phyloP scores from a whole-genome alignment of 768 basidiomycete species.

The Clitopilus hobsonii region DNA sequence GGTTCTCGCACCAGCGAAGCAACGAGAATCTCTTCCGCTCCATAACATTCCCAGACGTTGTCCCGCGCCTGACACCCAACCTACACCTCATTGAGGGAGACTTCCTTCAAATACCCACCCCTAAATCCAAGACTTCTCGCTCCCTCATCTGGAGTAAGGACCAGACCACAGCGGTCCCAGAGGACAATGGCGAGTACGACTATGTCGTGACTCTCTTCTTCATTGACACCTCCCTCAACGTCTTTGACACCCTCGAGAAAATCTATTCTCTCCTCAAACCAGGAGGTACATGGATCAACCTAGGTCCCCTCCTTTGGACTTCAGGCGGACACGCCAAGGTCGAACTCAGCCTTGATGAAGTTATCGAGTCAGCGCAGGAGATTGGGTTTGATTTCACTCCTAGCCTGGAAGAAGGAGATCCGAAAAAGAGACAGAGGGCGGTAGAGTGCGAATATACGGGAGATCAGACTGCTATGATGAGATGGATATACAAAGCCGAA shows the following conservation, averaged over 20 bases:
- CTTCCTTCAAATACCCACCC: slow-evolving; percentile 40
- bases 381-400: slow-evolving; percentile 48
- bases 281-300: slow-evolving; percentile 68
- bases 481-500: slow-evolving; percentile 62
- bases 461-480: slow-evolving; percentile 63
- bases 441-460: slow-evolving; percentile 66
- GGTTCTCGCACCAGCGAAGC: slow-evolving; percentile 65
- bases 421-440: slow-evolving; percentile 24
- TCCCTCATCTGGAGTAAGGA: slow-evolving; percentile 11
- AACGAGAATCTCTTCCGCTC: slow-evolving; percentile 44
- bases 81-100: slow-evolving; percentile 53
- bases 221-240: slow-evolving; percentile 58
- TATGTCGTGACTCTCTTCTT: slow-evolving; percentile 64
- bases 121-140: slow-evolving; percentile 5
- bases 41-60: slow-evolving; percentile 55
- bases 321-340: slow-evolving; percentile 48
- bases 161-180: background rate
- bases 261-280: slow-evolving; percentile 54
- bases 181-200: slow-evolving; percentile 36
- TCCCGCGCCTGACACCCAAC: slow-evolving; percentile 41
- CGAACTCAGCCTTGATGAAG: slow-evolving; percentile 63
- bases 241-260: slow-evolving; percentile 48
- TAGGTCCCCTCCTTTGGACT: slow-evolving; percentile 66
- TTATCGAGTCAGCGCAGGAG: slow-evolving; percentile 42
- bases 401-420: slow-evolving; percentile 15